A percentile compares a stretch with the other conserved stretches of the same genome.
These are phyloP conservation scores for Aspergillus sp. DNA, from an alignment of 2,329 filamentous ascomycete genomes.

Conservation along the genomic window DNA sequence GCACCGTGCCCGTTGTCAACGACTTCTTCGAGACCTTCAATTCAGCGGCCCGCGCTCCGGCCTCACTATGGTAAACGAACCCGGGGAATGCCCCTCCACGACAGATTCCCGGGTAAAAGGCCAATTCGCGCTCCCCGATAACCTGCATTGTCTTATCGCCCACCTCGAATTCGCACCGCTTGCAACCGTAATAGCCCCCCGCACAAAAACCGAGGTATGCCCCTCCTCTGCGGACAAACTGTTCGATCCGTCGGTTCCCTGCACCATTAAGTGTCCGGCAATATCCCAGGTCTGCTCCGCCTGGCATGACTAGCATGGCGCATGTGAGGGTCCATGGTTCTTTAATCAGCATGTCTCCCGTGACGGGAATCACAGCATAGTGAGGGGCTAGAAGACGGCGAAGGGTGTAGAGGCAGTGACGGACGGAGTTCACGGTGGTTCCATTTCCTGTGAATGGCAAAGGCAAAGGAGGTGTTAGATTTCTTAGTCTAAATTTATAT, in stretches of 20 bases:
- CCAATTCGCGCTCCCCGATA: slow-evolving; percentile 73
- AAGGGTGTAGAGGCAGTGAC: slow-evolving; percentile 80
- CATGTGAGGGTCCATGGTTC: slow-evolving; percentile 88
- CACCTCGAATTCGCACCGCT: slow-evolving; percentile 84
- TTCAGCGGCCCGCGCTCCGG: slow-evolving; percentile 66
- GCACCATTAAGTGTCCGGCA: slow-evolving; percentile 79
- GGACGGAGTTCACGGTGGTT: slow-evolving; percentile 78
- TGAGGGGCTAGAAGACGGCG: slow-evolving; percentile 78
- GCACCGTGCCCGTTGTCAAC: slow-evolving; percentile 49
- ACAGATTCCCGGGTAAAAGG: slow-evolving; percentile 80
- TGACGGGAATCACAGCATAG: slow-evolving; percentile 86
- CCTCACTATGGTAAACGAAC: slow-evolving; percentile 85
- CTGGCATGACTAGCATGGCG: slow-evolving; percentile 83
- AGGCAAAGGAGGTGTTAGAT: neutral
- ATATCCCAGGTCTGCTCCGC: slow-evolving; percentile 89
- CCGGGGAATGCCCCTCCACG: slow-evolving; percentile 81
- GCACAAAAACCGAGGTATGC: slow-evolving; percentile 88
- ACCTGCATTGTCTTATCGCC: slow-evolving; percentile 77
- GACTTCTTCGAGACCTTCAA: slow-evolving; percentile 57
- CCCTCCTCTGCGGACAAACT: slow-evolving; percentile 80
- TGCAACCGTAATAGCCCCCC: slow-evolving; percentile 82
- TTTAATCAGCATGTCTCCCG: slow-evolving; percentile 69
- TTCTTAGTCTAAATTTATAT: neutral
- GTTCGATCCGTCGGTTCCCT: slow-evolving; percentile 75
- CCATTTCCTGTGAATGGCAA: slow-evolving; percentile 58